phyloP scores from a whole-genome alignment of 495 filamentous ascomycete genomes.

The Pyrenopolyporus hunteri region DNA sequence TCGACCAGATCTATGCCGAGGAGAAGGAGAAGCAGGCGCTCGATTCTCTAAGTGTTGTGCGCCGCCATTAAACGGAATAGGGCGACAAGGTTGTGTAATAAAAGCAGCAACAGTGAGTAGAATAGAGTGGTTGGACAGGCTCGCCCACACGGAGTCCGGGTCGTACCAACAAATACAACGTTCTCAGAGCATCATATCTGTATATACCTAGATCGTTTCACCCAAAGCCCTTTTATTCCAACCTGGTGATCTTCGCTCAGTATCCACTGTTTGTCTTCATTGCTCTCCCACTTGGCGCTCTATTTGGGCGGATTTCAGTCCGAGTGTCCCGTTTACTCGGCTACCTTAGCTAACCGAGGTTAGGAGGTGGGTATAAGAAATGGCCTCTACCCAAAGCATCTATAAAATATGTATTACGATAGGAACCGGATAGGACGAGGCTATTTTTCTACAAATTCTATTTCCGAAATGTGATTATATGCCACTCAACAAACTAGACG shows the following conservation, averaged over 20 bases:
- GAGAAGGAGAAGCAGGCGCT: conserved; percentile 79
- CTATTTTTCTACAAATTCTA: too few relatives aligned
- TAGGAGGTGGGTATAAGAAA: too few relatives aligned
- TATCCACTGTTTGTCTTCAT: too few relatives aligned
- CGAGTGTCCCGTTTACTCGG: too few relatives aligned
- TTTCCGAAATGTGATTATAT: too few relatives aligned
- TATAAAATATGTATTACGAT: too few relatives aligned
- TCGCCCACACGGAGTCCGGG: conserved; percentile 13
- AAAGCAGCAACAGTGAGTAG: conserved; percentile 24
- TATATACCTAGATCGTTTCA: conserved; percentile 23
- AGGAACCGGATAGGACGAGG: too few relatives aligned
- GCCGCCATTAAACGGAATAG: conserved; percentile 50
- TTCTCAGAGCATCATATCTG: conserved; percentile 6
- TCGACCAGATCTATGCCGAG: conserved; percentile 84
- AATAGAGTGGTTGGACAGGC: conserved; percentile 24
- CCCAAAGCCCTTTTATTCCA: neutral
- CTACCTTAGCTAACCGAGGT: too few relatives aligned
- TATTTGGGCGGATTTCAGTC: too few relatives aligned
- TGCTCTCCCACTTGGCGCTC: neutral
- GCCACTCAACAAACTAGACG: too few relatives aligned
- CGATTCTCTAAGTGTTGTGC: conserved; percentile 75
- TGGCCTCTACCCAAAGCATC: too few relatives aligned
- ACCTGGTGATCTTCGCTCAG: too few relatives aligned
- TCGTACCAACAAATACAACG: conserved; percentile 7
- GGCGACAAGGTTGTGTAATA: conserved; percentile 31